Evolutionary conservation across 1,284 basidiomycete species (phyloP).

Genomic region (Trichosporon sp.): DNA sequence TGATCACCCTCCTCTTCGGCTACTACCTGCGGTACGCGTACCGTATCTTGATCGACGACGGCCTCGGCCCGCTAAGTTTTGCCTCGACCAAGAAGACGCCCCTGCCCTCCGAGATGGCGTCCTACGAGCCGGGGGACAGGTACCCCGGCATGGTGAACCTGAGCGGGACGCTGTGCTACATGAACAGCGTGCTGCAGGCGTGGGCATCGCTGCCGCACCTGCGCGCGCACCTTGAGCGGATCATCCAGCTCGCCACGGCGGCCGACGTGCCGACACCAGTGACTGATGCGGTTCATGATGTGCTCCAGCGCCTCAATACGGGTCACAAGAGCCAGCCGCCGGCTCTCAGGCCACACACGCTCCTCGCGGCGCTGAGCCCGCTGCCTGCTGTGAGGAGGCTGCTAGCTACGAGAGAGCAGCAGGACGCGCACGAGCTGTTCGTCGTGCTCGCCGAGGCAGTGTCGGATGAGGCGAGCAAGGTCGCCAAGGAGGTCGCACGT

Average conservation of each 20-base stretch:
- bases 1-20: neutral
- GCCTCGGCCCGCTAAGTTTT: constrained; percentile 1
- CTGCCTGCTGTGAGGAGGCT: constrained; percentile 59
- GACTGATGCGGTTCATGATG: constrained; percentile 65
- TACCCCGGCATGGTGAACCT: constrained; percentile 87
- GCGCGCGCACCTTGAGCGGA: constrained; percentile 63
- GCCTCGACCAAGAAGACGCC: too few relatives aligned
- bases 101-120: too few relatives aligned
- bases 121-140: constrained; percentile 9
- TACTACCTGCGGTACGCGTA: neutral
- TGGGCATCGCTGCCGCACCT: constrained; percentile 75
- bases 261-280: constrained; percentile 75
- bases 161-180: constrained; percentile 90
- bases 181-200: constrained; percentile 89
- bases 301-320: constrained; percentile 68
- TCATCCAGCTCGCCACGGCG: constrained; percentile 65
- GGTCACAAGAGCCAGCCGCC: constrained; percentile 55
- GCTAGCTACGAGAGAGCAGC: constrained; percentile 79
- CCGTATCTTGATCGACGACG: neutral
- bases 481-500: constrained; percentile 34
- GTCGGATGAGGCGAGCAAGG: constrained; percentile 63
- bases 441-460: constrained; percentile 80
- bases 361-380: constrained; percentile 63
- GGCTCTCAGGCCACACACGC: constrained; percentile 62
- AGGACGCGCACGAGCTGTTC: constrained; percentile 94